phyloP scores from a whole-genome alignment of 2,329 filamentous ascomycete genomes.

The Ceratocystis diversiconidia region DNA sequence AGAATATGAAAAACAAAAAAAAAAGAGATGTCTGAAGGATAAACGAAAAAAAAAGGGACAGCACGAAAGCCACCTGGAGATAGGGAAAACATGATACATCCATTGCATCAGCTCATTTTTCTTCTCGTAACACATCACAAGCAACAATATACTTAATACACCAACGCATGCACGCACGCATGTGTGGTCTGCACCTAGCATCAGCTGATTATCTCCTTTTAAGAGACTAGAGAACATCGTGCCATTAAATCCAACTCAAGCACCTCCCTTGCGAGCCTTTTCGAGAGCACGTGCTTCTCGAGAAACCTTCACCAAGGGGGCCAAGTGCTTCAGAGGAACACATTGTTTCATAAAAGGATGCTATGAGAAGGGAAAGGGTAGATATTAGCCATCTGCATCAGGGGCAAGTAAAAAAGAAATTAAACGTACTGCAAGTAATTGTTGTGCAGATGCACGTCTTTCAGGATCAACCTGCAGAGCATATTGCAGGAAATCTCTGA shows the following conservation, averaged over 20 bases:
- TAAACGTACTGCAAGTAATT: slow-evolving; percentile 67
- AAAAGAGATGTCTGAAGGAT: not conserved
- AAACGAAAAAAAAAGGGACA: not conserved
- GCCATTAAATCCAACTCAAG: not conserved
- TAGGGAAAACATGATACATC: not conserved
- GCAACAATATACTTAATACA: not conserved
- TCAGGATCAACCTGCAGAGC: slow-evolving; percentile 94
- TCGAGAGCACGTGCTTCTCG: slow-evolving; percentile 76
- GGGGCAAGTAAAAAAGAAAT: slow-evolving; percentile 22
- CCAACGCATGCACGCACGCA: not conserved
- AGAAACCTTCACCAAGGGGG: slow-evolving; percentile 75
- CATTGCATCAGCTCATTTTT: not conserved
- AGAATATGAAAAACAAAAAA: not conserved
- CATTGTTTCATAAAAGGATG: slow-evolving; percentile 70
- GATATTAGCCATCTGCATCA: not conserved
- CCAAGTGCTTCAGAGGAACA: slow-evolving; percentile 59
- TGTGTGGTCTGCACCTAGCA: not conserved
- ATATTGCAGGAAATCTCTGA: slow-evolving; percentile 83
- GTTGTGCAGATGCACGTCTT: slow-evolving; percentile 88
- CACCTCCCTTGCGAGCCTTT: slow-evolving; percentile 50
- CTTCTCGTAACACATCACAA: not conserved
- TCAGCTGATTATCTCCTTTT: not conserved
- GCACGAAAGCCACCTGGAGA: slow-evolving; percentile 3
- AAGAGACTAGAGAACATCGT: not conserved
- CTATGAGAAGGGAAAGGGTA: slow-evolving; percentile 29